Conservation (phyloP, 2,329 filamentous ascomycete species). For the Orbilia brochopaga region DNA sequence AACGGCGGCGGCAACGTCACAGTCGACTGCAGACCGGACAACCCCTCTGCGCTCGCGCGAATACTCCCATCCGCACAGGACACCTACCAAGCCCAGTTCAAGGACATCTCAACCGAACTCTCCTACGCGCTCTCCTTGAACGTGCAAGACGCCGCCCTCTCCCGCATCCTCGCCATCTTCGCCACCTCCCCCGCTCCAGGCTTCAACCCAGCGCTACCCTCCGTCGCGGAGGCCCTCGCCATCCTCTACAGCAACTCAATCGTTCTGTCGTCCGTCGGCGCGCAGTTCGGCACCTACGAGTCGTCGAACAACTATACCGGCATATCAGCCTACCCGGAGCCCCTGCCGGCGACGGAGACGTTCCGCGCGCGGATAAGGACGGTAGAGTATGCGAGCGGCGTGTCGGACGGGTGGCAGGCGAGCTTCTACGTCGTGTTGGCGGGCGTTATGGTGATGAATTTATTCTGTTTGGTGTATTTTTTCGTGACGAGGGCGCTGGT, state of each 20-base stretch:
- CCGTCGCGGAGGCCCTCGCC: constrained; percentile 74
- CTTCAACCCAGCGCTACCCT: constrained; percentile 66
- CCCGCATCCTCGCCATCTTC: constrained; percentile 39
- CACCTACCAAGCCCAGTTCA: constrained; percentile 42
- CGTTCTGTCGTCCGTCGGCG: constrained; percentile 65
- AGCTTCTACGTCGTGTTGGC: constrained; percentile 72
- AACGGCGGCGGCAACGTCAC: constrained; percentile 66
- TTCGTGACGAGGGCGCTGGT: constrained; percentile 35
- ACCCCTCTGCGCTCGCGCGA: constrained; percentile 20
- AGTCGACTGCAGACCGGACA: constrained; percentile 61
- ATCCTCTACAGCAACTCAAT: constrained; percentile 72
- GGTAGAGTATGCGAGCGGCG: constrained; percentile 74
- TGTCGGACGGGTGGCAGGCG: constrained; percentile 66
- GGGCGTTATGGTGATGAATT: constrained; percentile 71
- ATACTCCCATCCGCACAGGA: constrained; percentile 17
- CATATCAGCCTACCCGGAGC: constrained; percentile 26
- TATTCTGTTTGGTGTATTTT: constrained; percentile 61
- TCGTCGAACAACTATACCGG: constrained; percentile 57
- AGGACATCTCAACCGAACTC: constrained; percentile 43
- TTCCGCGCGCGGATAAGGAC: constrained; percentile 71
- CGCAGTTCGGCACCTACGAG: constrained; percentile 63
- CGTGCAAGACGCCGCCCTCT: constrained; percentile 34
- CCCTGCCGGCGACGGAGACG: constrained; percentile 58
- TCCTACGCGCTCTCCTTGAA: constrained; percentile 44
- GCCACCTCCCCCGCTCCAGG: constrained; percentile 28